Percentiles rank a stretch among this genome's conserved stretches.
These are phyloP conservation scores for Lyophyllum atratum DNA, from an alignment of 768 basidiomycete genomes.

Conservation along the genomic window DNA sequence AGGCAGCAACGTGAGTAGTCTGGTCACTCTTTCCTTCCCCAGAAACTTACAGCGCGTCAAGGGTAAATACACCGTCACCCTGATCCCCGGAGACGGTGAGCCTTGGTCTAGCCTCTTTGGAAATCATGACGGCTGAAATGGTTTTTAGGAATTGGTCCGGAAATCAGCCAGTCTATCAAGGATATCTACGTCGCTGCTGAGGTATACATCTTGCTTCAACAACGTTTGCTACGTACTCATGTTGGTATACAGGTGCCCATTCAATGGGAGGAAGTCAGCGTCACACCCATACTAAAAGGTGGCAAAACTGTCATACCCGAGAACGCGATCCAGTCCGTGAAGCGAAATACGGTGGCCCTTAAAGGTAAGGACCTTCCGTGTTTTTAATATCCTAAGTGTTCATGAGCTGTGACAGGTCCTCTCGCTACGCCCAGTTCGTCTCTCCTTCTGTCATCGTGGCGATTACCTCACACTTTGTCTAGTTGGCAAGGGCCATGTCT, in stretches of 20 bases:
- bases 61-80: conserved; percentile 96
- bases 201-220: conserved; percentile 39
- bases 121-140: conserved; percentile 13
- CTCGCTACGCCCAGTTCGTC: conserved; percentile 93
- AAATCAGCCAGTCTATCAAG: conserved; percentile 96
- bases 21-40: background rate
- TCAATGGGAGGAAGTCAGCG: conserved; percentile 98
- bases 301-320: conserved; percentile 99
- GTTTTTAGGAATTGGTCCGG: conserved; percentile 89
- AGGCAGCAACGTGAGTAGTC: conserved; percentile 70
- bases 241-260: conserved; percentile 79
- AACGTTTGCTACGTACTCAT: background rate
- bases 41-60: conserved; percentile 29
- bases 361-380: conserved; percentile 64
- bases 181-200: conserved; percentile 88
- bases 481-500: conserved; percentile 99
- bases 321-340: conserved; percentile 84
- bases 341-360: conserved; percentile 95
- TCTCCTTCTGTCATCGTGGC: background rate
- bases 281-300: conserved; percentile 89
- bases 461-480: conserved; percentile 8
- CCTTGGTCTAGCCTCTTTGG: conserved; percentile 3
- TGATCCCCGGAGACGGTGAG: conserved; percentile 95
- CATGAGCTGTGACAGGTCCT: conserved; percentile 58
- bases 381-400: background rate